Conservation (phyloP, 2,329 filamentous ascomycete genomes). For the Nemania sp. region DNA sequence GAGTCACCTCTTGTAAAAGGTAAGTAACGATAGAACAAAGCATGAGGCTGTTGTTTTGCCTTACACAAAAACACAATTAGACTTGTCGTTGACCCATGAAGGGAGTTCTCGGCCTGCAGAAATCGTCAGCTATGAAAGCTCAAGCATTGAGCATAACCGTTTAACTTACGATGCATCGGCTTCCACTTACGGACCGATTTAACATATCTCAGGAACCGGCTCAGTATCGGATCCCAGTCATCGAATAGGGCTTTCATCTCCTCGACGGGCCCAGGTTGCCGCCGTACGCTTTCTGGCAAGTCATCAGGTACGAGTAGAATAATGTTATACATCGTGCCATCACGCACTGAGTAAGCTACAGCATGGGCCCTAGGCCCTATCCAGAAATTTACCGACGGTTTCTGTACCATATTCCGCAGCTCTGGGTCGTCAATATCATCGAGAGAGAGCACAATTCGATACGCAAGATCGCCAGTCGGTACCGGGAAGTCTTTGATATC, state of each 20-base stretch:
- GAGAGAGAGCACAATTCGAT: constrained; percentile 59
- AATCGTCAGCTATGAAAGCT: neutral
- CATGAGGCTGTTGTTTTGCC: constrained; percentile 28
- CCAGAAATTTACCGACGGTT: constrained; percentile 63
- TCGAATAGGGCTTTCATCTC: constrained; percentile 64
- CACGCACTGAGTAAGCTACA: constrained; percentile 64
- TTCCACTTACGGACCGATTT: constrained; percentile 70
- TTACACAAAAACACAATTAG: constrained; percentile 53
- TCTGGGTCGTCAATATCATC: constrained; percentile 55
- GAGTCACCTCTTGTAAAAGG: constrained; percentile 53
- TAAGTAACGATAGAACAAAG: constrained; percentile 31
- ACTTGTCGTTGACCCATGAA: constrained; percentile 54
- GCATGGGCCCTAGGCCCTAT: constrained; percentile 64
- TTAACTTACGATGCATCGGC: constrained; percentile 55
- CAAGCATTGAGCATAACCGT: constrained; percentile 3
- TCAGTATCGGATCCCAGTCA: constrained; percentile 65
- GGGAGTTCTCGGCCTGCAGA: constrained; percentile 46
- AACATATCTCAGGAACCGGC: constrained; percentile 51
- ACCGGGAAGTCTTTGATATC: constrained; percentile 51
- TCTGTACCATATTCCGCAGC: constrained; percentile 55
- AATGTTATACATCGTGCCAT: constrained; percentile 64
- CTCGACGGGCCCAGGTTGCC: constrained; percentile 55
- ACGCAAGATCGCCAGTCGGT: constrained; percentile 67
- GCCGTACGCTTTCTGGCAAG: constrained; percentile 56
- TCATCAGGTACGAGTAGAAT: constrained; percentile 68